Evolutionary conservation across 225 moss, liverwort and hornwort genomes (phyloP).

Genomic region (Thuidium tamariscinum): DNA sequence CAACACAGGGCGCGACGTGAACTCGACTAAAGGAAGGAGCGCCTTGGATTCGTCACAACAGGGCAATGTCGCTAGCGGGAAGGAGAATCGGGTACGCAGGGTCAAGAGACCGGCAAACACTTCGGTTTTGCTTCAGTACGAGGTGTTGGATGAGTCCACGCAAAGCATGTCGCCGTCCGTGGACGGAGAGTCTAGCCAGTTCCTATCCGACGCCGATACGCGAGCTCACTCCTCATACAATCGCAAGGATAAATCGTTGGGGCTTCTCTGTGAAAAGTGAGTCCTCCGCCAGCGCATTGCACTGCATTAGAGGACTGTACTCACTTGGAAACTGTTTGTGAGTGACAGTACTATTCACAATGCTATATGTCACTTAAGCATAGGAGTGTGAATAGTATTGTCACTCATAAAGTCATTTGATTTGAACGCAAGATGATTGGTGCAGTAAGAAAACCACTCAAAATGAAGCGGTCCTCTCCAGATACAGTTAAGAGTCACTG

Average conservation of each 20-base stretch:
- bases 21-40: constrained; percentile 21
- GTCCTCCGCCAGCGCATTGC: background rate
- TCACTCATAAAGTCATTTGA: background rate
- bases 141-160: constrained; percentile 38
- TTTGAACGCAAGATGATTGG: background rate
- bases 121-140: constrained; percentile 7
- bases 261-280: constrained; percentile 95
- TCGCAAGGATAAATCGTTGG: constrained; percentile 94
- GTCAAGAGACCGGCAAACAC: constrained; percentile 8
- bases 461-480: background rate
- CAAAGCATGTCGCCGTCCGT: constrained; percentile 32
- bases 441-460: background rate
- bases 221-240: constrained; percentile 68
- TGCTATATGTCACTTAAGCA: background rate
- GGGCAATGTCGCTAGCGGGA: background rate
- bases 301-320: background rate
- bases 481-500: background rate
- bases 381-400: background rate
- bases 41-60: background rate
- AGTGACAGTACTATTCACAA: no score
- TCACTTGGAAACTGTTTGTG: no score
- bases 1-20: constrained; percentile 30
- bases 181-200: constrained; percentile 28
- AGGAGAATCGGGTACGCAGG: constrained; percentile 34
- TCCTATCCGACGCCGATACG: constrained; percentile 43